A percentile compares a stretch with the other conserved stretches of the same genome.
Evolutionary conservation across 257 asterid genomes (phyloP).

Genomic region (Plantago major): DNA sequence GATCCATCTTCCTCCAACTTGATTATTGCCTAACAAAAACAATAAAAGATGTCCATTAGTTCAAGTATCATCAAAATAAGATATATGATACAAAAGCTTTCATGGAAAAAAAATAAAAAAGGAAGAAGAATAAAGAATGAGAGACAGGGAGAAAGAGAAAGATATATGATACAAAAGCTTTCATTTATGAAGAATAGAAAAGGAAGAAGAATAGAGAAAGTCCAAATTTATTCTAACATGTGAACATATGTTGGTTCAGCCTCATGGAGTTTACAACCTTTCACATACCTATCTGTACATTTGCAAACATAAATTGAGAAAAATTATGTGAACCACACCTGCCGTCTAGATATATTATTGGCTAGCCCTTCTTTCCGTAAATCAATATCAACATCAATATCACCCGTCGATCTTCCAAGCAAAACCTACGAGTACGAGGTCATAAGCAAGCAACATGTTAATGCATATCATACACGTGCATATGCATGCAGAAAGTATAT

Average conservation of each 20-base stretch:
- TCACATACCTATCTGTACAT: too few species aligned
- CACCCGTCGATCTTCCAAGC: slow-evolving; percentile 97
- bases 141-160: not conserved
- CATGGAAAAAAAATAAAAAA: too few species aligned
- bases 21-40: slow-evolving; percentile 61
- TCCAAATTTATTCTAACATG: too few species aligned
- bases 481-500: not conserved
- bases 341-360: slow-evolving; percentile 90
- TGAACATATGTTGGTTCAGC: too few species aligned
- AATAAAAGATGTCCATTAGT: not conserved
- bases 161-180: slow-evolving; percentile 1
- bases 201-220: too few species aligned
- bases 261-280: too few species aligned
- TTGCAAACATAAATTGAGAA: too few species aligned
- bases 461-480: not conserved
- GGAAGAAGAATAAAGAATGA: too few species aligned
- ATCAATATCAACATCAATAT: too few species aligned
- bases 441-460: slow-evolving; percentile 13
- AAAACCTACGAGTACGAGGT: slow-evolving; percentile 47
- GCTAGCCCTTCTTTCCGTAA: slow-evolving; percentile 93
- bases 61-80: not conserved
- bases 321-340: slow-evolving; percentile 35
- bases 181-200: too few species aligned
- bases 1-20: slow-evolving; percentile 88
- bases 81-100: not conserved